A percentile compares a stretch with the other conserved stretches of the same genome.
phyloP scores from a whole-genome alignment of 768 basidiomycete genomes.

The Amanita pseudoporphyria region DNA sequence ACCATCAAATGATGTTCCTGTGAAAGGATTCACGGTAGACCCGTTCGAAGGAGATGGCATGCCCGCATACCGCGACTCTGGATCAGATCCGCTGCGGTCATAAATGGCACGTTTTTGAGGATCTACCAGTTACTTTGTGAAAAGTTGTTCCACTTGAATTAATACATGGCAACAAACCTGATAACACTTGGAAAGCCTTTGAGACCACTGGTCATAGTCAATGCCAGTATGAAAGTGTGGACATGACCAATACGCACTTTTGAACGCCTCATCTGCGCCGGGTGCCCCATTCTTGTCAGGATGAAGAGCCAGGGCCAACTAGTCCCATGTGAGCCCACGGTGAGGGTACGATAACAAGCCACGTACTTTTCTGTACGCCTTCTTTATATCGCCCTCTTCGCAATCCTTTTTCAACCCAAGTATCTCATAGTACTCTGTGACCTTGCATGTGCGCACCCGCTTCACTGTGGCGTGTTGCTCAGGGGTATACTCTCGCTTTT shows the following conservation, averaged over 20 bases:
- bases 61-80: conserved; percentile 72
- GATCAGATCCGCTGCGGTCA: conserved; percentile 81
- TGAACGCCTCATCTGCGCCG: conserved; percentile 98
- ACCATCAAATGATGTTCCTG: conserved; percentile 52
- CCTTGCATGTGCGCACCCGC: conserved; percentile 76
- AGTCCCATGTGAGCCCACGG: conserved; percentile 1
- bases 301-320: conserved; percentile 85
- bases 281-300: conserved; percentile 95
- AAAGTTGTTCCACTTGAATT: not conserved
- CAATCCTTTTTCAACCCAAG: conserved; percentile 70
- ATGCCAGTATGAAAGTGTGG: conserved; percentile 7
- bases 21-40: conserved; percentile 42
- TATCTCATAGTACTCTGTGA: conserved; percentile 91
- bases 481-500: conserved; percentile 80
- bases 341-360: not conserved
- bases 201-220: conserved; percentile 67
- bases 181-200: conserved; percentile 93
- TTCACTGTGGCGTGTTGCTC: conserved; percentile 81
- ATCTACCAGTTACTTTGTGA: conserved; percentile 32
- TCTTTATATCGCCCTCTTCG: conserved; percentile 81
- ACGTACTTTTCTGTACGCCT: conserved; percentile 88
- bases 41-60: conserved; percentile 47
- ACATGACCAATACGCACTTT: conserved; percentile 47
- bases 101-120: conserved; percentile 82
- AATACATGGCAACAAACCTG: conserved; percentile 34